Evolutionary conservation across 2,329 filamentous ascomycete species (phyloP).

Genomic region (Zasmidium citrigriseum): DNA sequence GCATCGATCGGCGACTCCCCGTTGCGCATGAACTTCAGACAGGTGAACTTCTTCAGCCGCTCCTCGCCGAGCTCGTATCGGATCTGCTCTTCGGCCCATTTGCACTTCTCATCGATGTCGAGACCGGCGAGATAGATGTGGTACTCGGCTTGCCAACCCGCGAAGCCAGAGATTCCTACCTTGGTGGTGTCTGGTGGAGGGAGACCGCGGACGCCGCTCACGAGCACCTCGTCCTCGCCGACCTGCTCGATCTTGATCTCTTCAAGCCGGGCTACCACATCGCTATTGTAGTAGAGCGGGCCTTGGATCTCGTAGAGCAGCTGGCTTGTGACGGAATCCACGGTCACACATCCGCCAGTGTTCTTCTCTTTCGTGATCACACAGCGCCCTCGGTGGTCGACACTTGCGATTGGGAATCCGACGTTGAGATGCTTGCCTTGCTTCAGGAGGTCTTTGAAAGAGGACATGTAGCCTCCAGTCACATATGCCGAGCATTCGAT

Average conservation of each 20-base stretch:
- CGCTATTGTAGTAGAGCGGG: constrained; percentile 56
- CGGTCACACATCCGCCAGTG: constrained; percentile 37
- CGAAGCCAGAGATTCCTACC: constrained; percentile 46
- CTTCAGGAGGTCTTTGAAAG: constrained; percentile 39
- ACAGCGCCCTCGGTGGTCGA: constrained; percentile 34
- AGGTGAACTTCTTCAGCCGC: constrained; percentile 13
- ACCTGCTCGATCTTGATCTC: constrained; percentile 53
- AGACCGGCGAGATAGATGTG: constrained; percentile 44
- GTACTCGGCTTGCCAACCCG: constrained; percentile 47
- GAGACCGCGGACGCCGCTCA: constrained; percentile 45
- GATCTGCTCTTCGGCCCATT: constrained; percentile 44
- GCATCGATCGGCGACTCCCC: constrained; percentile 18
- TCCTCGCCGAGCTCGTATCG: constrained; percentile 35
- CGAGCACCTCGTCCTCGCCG: constrained; percentile 47
- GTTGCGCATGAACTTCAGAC: constrained; percentile 19
- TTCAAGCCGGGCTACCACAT: constrained; percentile 53
- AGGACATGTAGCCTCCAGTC: constrained; percentile 42
- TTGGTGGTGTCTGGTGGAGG: constrained; percentile 53
- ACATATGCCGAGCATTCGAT: constrained; percentile 44
- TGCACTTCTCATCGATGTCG: constrained; percentile 46
- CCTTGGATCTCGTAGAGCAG: constrained; percentile 57
- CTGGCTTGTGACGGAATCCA: constrained; percentile 53
- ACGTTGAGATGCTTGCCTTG: constrained; percentile 36
- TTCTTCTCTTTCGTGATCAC: constrained; percentile 35
- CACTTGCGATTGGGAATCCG: constrained; percentile 33